Conservation (phyloP, 331 rosid genomes). For the Quercus tomentella region DNA sequence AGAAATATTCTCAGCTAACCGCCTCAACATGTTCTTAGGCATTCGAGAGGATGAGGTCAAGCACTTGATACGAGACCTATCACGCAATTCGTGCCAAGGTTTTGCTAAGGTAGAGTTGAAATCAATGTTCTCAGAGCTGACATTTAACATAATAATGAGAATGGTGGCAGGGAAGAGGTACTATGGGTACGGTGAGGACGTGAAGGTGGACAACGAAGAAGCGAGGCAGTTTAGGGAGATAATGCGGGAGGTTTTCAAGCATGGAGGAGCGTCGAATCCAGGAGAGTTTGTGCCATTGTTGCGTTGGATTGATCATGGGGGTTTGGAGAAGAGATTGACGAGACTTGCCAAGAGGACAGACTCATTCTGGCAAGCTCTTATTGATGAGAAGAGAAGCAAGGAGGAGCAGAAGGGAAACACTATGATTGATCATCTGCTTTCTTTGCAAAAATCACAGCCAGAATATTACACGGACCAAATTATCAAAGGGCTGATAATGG, state of each 20-base stretch:
- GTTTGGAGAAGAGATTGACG: slow-evolving; percentile 10
- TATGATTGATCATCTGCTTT: neutral
- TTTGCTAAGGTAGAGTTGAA: neutral
- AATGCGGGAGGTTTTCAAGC: neutral
- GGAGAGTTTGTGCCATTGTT: slow-evolving; percentile 25
- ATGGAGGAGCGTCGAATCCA: neutral
- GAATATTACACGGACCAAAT: neutral
- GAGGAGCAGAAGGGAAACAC: neutral
- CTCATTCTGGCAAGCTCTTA: slow-evolving; percentile 20
- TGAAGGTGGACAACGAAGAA: slow-evolving; percentile 1
- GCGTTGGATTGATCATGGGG: slow-evolving; percentile 10
- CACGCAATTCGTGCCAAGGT: neutral
- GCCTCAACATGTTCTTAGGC: slow-evolving; percentile 3
- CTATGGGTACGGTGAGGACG: neutral
- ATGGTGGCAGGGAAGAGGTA: slow-evolving; percentile 30
- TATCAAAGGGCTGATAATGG: neutral
- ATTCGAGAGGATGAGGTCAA: slow-evolving; percentile 22
- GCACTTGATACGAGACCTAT: neutral
- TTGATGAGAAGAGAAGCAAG: slow-evolving; percentile 12
- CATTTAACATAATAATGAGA: slow-evolving; percentile 20
- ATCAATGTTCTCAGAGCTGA: slow-evolving; percentile 6
- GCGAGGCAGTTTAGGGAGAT: slow-evolving; percentile 9
- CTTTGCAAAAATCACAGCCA: neutral
- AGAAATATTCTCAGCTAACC: slow-evolving; percentile 24
- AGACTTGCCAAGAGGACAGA: slow-evolving; percentile 9